A percentile compares a stretch with the other conserved stretches of the same genome.
Conservation (phyloP, 129 eudicot species). For the Centrapalus pauciflorus region DNA sequence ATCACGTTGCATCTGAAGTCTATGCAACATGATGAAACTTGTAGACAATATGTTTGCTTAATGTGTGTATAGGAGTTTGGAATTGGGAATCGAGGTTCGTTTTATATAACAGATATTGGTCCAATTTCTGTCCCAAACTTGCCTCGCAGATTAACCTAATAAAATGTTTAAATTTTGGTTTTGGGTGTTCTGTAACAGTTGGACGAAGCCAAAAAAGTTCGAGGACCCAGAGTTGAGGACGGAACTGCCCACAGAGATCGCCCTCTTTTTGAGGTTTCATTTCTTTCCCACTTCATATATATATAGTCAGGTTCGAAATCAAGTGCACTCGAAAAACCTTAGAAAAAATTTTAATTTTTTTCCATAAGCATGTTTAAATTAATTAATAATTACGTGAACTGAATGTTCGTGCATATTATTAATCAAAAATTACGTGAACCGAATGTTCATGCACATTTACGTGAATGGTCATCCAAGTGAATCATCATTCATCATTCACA, state of each 20-base stretch:
- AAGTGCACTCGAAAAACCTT: too few relatives aligned
- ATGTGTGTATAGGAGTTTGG: background rate
- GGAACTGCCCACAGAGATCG: constrained; percentile 96
- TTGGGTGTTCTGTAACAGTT: constrained; percentile 40
- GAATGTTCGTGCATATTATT: too few relatives aligned
- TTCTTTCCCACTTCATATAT: background rate
- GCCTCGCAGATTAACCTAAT: background rate
- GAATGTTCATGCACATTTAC: too few relatives aligned
- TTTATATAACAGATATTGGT: background rate
- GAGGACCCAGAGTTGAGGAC: constrained; percentile 87
- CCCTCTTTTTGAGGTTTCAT: constrained; percentile 74
- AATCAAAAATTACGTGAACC: too few relatives aligned
- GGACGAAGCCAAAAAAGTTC: constrained; percentile 62
- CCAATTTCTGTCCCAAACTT: background rate
- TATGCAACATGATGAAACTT: background rate
- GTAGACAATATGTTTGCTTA: background rate
- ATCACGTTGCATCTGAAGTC: background rate
- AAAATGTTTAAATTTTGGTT: background rate
- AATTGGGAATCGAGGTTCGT: background rate
- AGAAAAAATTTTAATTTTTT: background rate
- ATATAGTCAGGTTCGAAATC: too few relatives aligned
- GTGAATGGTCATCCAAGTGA: too few relatives aligned
- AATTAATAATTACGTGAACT: too few relatives aligned
- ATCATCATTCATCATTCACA: too few relatives aligned
- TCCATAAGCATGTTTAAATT: too few relatives aligned